Conservation (phyloP, 2,329 filamentous ascomycete genomes). For the Calonectria multiphialidica region DNA sequence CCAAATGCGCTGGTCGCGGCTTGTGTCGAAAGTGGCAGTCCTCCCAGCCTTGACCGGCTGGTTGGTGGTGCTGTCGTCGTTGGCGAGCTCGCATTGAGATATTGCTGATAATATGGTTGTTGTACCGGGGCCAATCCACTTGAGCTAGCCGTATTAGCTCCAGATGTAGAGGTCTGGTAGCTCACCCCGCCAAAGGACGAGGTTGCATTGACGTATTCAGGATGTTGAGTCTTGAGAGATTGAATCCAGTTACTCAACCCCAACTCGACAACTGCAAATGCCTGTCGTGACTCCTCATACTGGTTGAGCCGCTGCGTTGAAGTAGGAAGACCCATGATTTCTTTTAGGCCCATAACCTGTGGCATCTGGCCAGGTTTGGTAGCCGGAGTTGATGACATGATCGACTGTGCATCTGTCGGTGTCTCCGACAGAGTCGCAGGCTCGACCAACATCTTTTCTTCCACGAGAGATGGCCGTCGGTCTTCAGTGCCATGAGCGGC, state of each 20-base stretch:
- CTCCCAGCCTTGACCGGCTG: constrained; percentile 51
- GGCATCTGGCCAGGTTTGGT: constrained; percentile 31
- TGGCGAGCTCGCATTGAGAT: constrained; percentile 59
- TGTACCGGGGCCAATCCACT: constrained; percentile 46
- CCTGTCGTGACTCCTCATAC: constrained; percentile 78
- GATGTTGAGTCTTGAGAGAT: constrained; percentile 57
- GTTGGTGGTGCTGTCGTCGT: constrained; percentile 42
- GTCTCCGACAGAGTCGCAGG: constrained; percentile 51
- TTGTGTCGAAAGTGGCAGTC: constrained; percentile 52
- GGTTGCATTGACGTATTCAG: constrained; percentile 60
- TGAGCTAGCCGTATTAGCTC: constrained; percentile 35
- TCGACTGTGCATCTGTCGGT: constrained; percentile 54
- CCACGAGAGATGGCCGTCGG: constrained; percentile 54
- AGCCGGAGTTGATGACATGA: constrained; percentile 34
- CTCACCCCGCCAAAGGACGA: constrained; percentile 43
- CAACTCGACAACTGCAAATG: constrained; percentile 79
- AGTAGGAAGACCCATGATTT: constrained; percentile 79
- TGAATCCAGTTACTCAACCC: constrained; percentile 75
- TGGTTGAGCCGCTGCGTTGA: constrained; percentile 77
- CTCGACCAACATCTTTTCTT: constrained; percentile 58
- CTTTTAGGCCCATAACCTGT: constrained; percentile 72
- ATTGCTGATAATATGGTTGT: constrained; percentile 69
- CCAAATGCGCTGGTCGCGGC: constrained; percentile 60
- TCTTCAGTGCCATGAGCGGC: constrained; percentile 36
- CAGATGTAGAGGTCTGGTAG: constrained; percentile 29